Base-by-base conservation (phyloP, 1,284 basidiomycete genomes). In the Baeospora myosura region DNA sequence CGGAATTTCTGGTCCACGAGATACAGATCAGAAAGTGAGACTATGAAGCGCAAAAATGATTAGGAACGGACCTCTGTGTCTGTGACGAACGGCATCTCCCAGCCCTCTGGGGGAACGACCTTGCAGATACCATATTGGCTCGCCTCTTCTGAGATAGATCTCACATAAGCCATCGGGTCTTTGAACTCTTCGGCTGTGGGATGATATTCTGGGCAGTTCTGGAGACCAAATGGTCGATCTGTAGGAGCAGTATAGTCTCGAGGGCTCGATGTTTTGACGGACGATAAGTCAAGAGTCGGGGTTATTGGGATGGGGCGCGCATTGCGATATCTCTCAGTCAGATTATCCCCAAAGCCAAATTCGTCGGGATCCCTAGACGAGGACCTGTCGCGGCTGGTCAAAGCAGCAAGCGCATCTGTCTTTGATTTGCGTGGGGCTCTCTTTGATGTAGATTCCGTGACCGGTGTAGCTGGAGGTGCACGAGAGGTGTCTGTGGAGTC, bases 31-130 rank as follows among this genome's bases (percentile, higher is more conserved):
- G n/a, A n/a, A n/a, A 43, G 49, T 40, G 45, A 25, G 23, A 41
- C 37, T 52, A 48, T 49, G 44, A 43, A 45, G 53, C 44, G 61
- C 59, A 53, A 62, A 63, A 47, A 47, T 50, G 50, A 31, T 38
- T 39, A 49, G 54, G 40, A 21, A 53, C 61, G 37, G 64, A 91
- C 91, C 76, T 93, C 87, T 23, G 92, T 91, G 60, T 98, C 86
- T 33, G 94, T 87, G n/a, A 89, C 84, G 62, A 97, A 98, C 11
- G 94, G 91, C 79, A 97, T 95, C 52, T 85, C 78, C 96, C 96
- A 98, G 26, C 81, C 89, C 46, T 77, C 70, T 1, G 96, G 96
- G 44, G 96, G 96, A 16, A 98, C 77, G 47, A 99, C 82, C 69
- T 99, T 99, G 68, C 89, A 93, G 54, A 99, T 94, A 23, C 96